Base-by-base conservation (phyloP, 345 rosid genomes). In the Eucalyptus rudis region DNA sequence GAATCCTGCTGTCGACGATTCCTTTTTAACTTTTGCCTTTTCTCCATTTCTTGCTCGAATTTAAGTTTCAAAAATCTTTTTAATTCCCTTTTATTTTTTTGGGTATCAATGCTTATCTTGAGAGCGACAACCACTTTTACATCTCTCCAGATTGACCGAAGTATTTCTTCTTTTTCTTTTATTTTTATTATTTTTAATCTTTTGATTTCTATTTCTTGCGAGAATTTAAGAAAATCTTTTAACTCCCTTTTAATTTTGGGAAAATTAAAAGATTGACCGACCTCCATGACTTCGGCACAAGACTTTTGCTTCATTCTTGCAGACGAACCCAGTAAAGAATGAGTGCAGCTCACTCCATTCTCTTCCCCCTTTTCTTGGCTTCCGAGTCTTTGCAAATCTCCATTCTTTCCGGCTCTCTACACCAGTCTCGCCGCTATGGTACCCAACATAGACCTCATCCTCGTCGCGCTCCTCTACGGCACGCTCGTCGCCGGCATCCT, bases 1-100 rank as follows among this genome's bases (percentile, higher is more conserved):
- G 99, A 98, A 97, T 98, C 98, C 99, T 97, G 97, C 98, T 97
- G 96, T 95, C 95, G 99, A 97, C 98, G 99, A 10, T 10, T 33
- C 2, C 7, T 19, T 5, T 43, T 43, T 43, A 1, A 43, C 1
- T 17, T 33, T 9, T 33, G 0, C 0, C 45, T 10, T 8, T 4
- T 12, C 3, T 8, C 24, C 43, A 0, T 31, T 68, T 68, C 80
- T 31, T 8, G 36, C 19, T 1, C 0, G 20, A 64, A 64, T 64
- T 10, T 27, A 12, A 59, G 33, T 0, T 59, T 59, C 8, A 31
- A 7, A 64, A n/a, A n/a, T 29, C 31, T 7, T 29, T 29, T 29
- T 62, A 29, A 62, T 62, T 62, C 9, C 71, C 15, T 59, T 25
- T 59, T 59, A 59, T 4, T 25, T 59, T 58, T 25, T 11, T 59